Percentiles rank a stretch among this genome's conserved stretches.
phyloP scores from a whole-genome alignment of 441 rosid genomes.

The Eruca vesicaria region DNA sequence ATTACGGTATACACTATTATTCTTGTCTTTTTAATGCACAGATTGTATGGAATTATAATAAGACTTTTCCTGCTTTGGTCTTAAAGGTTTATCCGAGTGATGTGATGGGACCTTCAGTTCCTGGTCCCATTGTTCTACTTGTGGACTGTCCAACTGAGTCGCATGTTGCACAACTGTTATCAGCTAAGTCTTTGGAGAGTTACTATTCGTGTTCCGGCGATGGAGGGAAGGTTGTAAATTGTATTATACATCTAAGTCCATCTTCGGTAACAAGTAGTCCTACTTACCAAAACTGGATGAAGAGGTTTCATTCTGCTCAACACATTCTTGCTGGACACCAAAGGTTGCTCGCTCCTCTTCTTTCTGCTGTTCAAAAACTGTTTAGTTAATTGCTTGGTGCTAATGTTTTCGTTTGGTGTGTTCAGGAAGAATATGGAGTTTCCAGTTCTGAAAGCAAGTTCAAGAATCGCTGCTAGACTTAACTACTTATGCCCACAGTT shows the following conservation, averaged over 20 bases:
- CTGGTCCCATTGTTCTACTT: conserved; percentile 82
- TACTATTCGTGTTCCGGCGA: conserved; percentile 41
- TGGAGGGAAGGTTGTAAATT: conserved; percentile 54
- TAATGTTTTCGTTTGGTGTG: conserved; percentile 3
- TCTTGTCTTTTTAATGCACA: neutral
- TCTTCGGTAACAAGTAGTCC: conserved; percentile 54
- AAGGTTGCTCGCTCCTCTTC: conserved; percentile 42
- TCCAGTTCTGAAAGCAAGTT: conserved; percentile 80
- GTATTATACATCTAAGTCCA: conserved; percentile 87
- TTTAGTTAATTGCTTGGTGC: neutral
- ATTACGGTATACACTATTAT: conserved; percentile 46
- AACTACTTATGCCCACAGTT: conserved; percentile 94
- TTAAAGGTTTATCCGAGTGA: conserved; percentile 65
- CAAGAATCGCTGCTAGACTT: conserved; percentile 81
- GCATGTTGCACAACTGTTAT: conserved; percentile 54
- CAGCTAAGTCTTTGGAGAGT: conserved; percentile 45
- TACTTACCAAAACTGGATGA: conserved; percentile 75
- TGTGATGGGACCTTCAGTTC: conserved; percentile 88
- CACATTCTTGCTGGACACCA: conserved; percentile 92
- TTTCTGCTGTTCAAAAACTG: neutral
- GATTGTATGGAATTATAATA: neutral
- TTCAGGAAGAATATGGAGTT: conserved; percentile 78
- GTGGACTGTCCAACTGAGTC: conserved; percentile 87
- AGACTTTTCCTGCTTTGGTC: neutral
- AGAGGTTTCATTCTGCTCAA: conserved; percentile 63